phyloP scores from a whole-genome alignment of 2,329 filamentous ascomycete species.

The Aspergillus chevalieri region DNA sequence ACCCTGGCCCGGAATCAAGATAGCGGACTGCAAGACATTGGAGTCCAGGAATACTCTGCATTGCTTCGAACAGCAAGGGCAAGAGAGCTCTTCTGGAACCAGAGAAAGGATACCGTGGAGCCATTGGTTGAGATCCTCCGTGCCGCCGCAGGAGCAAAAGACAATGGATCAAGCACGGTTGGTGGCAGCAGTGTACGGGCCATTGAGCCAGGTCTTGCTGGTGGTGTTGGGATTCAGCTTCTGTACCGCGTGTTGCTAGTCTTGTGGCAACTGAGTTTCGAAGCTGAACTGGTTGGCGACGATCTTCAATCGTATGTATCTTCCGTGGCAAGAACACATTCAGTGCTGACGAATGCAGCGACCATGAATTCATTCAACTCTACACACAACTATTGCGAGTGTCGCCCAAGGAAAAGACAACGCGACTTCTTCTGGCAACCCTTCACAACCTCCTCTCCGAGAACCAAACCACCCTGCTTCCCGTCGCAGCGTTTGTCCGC shows the following conservation, averaged over 20 bases:
- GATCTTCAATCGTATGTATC: slow-evolving; percentile 59
- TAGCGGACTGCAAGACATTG: slow-evolving; percentile 88
- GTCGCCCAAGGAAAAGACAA: slow-evolving; percentile 97
- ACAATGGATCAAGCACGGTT: slow-evolving; percentile 56
- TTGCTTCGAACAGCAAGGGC: slow-evolving; percentile 70
- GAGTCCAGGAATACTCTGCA: slow-evolving; percentile 82
- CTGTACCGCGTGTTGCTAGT: slow-evolving; percentile 91
- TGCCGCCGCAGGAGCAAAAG: slow-evolving; percentile 67
- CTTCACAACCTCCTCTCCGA: slow-evolving; percentile 77
- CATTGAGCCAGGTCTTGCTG: slow-evolving; percentile 58
- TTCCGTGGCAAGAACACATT: not conserved
- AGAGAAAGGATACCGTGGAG: slow-evolving; percentile 74
- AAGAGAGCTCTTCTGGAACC: slow-evolving; percentile 82
- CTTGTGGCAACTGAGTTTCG: slow-evolving; percentile 95
- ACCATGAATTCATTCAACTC: slow-evolving; percentile 85
- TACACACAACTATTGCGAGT: slow-evolving; percentile 88
- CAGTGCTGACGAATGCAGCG: slow-evolving; percentile 47
- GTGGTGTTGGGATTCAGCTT: slow-evolving; percentile 84
- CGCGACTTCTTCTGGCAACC: slow-evolving; percentile 80
- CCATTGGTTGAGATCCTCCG: slow-evolving; percentile 76
- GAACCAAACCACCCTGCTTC: slow-evolving; percentile 64
- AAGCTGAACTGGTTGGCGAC: slow-evolving; percentile 62
- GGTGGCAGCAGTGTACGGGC: slow-evolving; percentile 54
- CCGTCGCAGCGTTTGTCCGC: slow-evolving; percentile 77
- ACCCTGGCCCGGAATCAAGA: slow-evolving; percentile 78